phyloP scores from a whole-genome alignment of 768 basidiomycete genomes.

The Imleria badia region DNA sequence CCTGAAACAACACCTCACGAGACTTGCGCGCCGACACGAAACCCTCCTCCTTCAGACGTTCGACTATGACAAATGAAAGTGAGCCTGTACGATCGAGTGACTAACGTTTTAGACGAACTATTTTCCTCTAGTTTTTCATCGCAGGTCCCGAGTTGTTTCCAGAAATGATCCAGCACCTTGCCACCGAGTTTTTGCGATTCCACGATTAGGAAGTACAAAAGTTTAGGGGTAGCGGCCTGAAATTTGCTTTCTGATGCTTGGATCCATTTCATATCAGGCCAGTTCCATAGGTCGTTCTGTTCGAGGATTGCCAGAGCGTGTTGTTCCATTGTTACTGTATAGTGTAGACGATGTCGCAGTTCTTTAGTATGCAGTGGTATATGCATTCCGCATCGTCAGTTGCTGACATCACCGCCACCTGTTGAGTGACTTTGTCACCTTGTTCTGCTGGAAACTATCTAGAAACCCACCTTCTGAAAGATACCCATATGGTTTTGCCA shows the following conservation, averaged over 20 bases:
- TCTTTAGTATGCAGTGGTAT: no score
- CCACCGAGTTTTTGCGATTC: background rate
- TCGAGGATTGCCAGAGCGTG: constrained; percentile 1
- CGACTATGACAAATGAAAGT: no score
- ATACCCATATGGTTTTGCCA: constrained; percentile 89
- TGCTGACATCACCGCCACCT: no score
- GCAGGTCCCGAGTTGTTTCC: background rate
- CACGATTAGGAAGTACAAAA: background rate
- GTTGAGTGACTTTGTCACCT: constrained; percentile 86
- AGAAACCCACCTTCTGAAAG: constrained; percentile 72
- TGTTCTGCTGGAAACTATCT: constrained; percentile 86
- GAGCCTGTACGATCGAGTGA: background rate
- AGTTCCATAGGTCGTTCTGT: background rate
- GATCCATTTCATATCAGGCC: background rate
- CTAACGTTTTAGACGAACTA: background rate
- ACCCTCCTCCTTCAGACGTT: background rate
- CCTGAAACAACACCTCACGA: background rate
- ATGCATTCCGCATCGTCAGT: no score
- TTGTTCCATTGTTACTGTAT: no score
- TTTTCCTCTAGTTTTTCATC: background rate
- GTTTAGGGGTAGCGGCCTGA: background rate
- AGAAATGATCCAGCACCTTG: background rate
- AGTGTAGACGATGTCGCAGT: no score
- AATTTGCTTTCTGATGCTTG: background rate
- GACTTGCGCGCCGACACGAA: background rate